Evolutionary conservation across 306 rosid species (phyloP), one percentile per base, ranked within the genome.

Genomic region (Quillaja saponaria): DNA sequence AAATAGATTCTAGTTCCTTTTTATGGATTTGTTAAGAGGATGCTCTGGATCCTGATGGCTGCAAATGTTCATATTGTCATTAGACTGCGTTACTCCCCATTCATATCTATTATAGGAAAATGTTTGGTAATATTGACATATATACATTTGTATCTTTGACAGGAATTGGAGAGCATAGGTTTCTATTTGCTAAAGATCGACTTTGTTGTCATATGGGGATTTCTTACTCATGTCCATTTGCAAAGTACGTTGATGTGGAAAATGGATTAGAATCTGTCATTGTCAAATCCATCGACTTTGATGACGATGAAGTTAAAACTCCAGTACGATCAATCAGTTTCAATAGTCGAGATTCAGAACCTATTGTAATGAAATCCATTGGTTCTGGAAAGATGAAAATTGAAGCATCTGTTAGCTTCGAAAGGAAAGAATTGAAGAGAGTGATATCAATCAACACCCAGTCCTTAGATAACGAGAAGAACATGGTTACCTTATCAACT

Each of bases 401-500:
- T 60, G 95, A 94, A 78, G 55, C 79, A 57, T 89, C 90, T 25
- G 88, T 92, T 47, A 89, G 91, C 81, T 80, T 94, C 71, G 80
- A 85, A 65, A 81, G 83, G 31, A 72, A 56, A 19, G 87, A 85
- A 7, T 12, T 75, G 3, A 82, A 80, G 69, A 64, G 66, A 47
- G 69, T 73, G 70, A 40, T 75, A 39, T 74, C 80, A 13, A n/a
- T 65, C 38, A 74, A 71, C 66, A 28, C 60, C 44, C 66, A 78
- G 34, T 70, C 81, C 20, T 61, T 75, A 35, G 82, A 80, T 39
- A 54, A 59, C 58, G 82, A 78, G 57, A 51, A 60, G 31, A 58
- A 57, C 51, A 39, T 45, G 47, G 3, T 52, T 50, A 56, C 40
- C 64, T 49, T 61, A 33, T 54, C 68, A 31, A 39, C 68, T 48